These are phyloP conservation scores for Eutrema heterophyllum DNA, from an alignment of 345 rosid genomes.

Conservation along the genomic window DNA sequence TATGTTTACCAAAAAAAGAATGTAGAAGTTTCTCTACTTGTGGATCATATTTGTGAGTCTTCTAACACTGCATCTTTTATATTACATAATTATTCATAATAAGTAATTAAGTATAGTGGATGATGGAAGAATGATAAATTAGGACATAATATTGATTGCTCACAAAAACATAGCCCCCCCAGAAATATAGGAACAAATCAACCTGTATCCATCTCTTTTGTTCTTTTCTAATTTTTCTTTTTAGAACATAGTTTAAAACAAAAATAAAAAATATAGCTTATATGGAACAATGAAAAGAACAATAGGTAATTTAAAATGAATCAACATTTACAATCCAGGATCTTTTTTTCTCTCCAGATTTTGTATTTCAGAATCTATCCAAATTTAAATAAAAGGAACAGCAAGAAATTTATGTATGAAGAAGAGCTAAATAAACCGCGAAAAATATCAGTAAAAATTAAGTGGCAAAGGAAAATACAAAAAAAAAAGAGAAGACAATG, in stretches of 20 bases:
- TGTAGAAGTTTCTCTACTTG: slow-evolving; percentile 2
- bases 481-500: not conserved
- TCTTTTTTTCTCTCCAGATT: not conserved
- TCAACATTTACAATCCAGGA: not conserved
- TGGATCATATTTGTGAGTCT: slow-evolving; percentile 2
- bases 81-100: not conserved
- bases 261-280: not conserved
- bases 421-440: not conserved
- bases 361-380: not conserved
- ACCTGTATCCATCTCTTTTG: not conserved
- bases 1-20: not conserved
- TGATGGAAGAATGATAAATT: not conserved
- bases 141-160: not conserved
- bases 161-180: not conserved
- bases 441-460: not conserved
- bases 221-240: not conserved
- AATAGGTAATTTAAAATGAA: not conserved
- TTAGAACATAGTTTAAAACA: not conserved
- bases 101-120: not conserved
- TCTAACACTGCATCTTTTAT: not conserved
- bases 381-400: not conserved
- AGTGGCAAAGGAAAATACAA: not conserved
- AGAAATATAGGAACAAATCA: not conserved
- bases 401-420: not conserved
- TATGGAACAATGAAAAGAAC: not conserved